Conservation (phyloP, 129 eudicot genomes). For the Gnaphalium uliginosum region DNA sequence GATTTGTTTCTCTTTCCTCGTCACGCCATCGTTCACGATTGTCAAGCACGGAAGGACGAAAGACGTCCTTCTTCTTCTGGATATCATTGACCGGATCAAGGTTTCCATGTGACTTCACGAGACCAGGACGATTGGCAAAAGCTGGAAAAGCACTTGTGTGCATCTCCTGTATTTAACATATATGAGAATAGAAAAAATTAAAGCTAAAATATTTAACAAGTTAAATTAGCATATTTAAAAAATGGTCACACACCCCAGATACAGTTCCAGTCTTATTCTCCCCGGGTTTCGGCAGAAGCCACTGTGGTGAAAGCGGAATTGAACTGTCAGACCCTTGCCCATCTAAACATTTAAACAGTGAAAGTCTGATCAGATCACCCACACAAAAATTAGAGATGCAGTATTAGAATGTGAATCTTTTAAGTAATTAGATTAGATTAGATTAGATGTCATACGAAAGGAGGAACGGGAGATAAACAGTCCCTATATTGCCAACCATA, state of each 20-base stretch:
- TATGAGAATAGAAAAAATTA: neutral
- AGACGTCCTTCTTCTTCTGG: slow-evolving; percentile 83
- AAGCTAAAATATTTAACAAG: slow-evolving; percentile 1
- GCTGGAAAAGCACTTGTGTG: slow-evolving; percentile 48
- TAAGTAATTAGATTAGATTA: neutral
- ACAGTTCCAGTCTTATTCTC: slow-evolving; percentile 66
- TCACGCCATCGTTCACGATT: slow-evolving; percentile 95
- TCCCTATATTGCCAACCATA: neutral
- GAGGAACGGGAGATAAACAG: neutral
- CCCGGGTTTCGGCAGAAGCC: slow-evolving; percentile 93
- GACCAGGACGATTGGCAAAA: slow-evolving; percentile 40
- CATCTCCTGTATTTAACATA: slow-evolving; percentile 53
- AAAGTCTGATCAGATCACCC: slow-evolving; percentile 2
- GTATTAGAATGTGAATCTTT: neutral
- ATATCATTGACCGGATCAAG: slow-evolving; percentile 46
- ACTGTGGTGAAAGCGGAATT: slow-evolving; percentile 96
- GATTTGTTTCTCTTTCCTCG: slow-evolving; percentile 85
- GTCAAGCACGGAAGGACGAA: slow-evolving; percentile 80
- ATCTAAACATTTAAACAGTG: slow-evolving; percentile 51
- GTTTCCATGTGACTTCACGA: slow-evolving; percentile 52
- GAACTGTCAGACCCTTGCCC: slow-evolving; percentile 66
- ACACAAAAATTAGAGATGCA: neutral
- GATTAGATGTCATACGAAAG: neutral
- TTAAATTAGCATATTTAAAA: neutral
- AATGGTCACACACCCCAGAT: slow-evolving; percentile 55